Evolutionary conservation across 805 yeast species (phyloP).

Genomic region (Starmerella tilneyi): DNA sequence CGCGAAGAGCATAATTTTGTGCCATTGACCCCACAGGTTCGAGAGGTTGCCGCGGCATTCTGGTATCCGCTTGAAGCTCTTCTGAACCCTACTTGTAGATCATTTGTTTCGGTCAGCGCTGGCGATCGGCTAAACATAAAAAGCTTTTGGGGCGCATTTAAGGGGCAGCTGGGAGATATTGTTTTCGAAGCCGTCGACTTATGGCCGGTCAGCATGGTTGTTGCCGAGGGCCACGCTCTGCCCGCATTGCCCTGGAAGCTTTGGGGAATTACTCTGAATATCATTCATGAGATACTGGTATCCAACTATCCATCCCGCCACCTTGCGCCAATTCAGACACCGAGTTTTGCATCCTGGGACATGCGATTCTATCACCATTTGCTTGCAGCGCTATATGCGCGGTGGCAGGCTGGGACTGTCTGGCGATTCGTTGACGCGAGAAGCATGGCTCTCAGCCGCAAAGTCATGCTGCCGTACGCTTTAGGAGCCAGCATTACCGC

Average conservation of each 20-base stretch:
- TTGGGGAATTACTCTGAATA: slow-evolving; percentile 35
- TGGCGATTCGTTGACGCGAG: neutral
- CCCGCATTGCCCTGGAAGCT: slow-evolving; percentile 27
- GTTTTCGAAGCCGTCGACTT: slow-evolving; percentile 28
- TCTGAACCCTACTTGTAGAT: slow-evolving; percentile 16
- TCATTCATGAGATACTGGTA: slow-evolving; percentile 30
- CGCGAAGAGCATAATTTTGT: slow-evolving; percentile 20
- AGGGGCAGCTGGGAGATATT: slow-evolving; percentile 26
- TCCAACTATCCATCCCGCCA: slow-evolving; percentile 21
- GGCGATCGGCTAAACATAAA: slow-evolving; percentile 24
- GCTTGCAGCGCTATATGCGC: neutral
- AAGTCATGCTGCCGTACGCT: neutral
- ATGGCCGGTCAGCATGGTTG: neutral
- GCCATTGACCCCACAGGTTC: slow-evolving; percentile 26
- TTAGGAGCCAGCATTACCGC: slow-evolving; percentile 1
- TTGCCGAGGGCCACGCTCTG: neutral
- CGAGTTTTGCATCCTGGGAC: slow-evolving; percentile 26
- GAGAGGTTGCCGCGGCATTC: slow-evolving; percentile 33
- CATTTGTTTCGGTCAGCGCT: slow-evolving; percentile 23
- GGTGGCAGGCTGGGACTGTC: neutral
- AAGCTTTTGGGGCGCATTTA: slow-evolving; percentile 11
- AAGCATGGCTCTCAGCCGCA: neutral
- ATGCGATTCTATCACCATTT: slow-evolving; percentile 18
- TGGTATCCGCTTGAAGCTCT: slow-evolving; percentile 32
- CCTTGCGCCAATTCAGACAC: slow-evolving; percentile 9